Percentiles rank a stretch among this genome's conserved stretches.
Conservation (phyloP, 768 basidiomycete genomes). For the Candolleomyces eurysporus region DNA sequence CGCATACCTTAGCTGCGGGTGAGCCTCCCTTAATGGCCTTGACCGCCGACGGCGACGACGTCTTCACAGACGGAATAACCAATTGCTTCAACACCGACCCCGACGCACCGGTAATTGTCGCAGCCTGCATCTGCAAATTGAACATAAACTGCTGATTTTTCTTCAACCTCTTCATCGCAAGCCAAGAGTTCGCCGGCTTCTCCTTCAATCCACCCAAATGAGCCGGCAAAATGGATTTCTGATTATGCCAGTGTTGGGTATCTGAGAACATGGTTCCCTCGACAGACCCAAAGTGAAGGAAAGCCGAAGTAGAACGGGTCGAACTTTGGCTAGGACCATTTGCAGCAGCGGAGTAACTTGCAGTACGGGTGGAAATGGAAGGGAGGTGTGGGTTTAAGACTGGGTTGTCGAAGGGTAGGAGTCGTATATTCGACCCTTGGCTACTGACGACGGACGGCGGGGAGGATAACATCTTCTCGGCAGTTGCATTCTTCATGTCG, state of each 20-base stretch:
- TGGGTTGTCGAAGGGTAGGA: conserved; percentile 40
- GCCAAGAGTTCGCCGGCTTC: conserved; percentile 30
- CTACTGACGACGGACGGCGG: too few species aligned
- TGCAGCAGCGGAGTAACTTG: too few species aligned
- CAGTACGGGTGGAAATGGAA: conserved; percentile 13
- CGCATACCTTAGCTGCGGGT: neutral
- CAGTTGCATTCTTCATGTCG: too few species aligned
- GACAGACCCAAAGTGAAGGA: conserved; percentile 34
- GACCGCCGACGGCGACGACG: neutral
- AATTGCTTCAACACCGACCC: conserved; percentile 52
- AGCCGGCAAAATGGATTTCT: conserved; percentile 49
- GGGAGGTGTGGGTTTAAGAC: conserved; percentile 26
- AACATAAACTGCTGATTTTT: conserved; percentile 58
- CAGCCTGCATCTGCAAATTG: conserved; percentile 54
- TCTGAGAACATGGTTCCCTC: conserved; percentile 44
- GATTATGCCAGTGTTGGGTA: conserved; percentile 60
- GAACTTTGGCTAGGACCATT: too few species aligned
- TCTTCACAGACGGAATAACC: conserved; percentile 44
- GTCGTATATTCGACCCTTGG: conserved; percentile 5
- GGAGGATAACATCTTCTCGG: too few species aligned
- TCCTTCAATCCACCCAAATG: conserved; percentile 48
- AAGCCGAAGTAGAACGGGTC: conserved; percentile 1
- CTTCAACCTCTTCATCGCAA: conserved; percentile 34
- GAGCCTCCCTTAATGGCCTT: neutral
- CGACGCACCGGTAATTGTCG: conserved; percentile 61